Base-by-base conservation (phyloP, 177 flowering plant genomes). In the Vitis hybrid region DNA sequence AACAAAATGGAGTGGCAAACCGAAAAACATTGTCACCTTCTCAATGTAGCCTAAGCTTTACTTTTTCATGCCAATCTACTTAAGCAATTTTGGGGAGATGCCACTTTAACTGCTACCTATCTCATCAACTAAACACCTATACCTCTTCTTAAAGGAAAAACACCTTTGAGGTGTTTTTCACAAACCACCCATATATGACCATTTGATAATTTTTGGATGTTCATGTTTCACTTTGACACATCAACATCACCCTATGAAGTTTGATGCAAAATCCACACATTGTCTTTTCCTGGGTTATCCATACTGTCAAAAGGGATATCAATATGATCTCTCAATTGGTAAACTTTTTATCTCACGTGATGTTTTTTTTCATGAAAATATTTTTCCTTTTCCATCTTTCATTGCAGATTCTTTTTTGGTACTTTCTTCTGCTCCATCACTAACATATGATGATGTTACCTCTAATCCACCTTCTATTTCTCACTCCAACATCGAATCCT, bases 61-160 rank as follows among this genome's bases (percentile, higher is more conserved):
- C 5, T 69, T 51, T 51, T 51, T 61, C 16, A 69, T 50, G 65
- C 72, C 26, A 22, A 60, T 22, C 72, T 69, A 48, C 72, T 58
- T 15, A 60, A 60, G 15, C 55, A 65, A 58, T 71, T 65, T 72
- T 72, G 69, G 74, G 69, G 74, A 45, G 69, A 65, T 56, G 72
- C 65, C 59, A 69, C 60, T 55, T 22, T 69, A 55, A 15, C 10
- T 48, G 16, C 55, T 51, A 56, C 68, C 62, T 71, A 71, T 66
- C 69, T 72, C 64, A 65, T 71, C 56, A 72, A 65, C 29, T 50
- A 69, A 72, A 72, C 74, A 14, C 74, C 74, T 10, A 72, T 65
- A 19, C 69, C 26, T 13, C 15, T 72, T 13, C 69, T 64, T 56
- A 21, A 65, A 56, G 64, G 58, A 15, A 64, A 64, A 56, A 65